Evolutionary conservation across 495 filamentous ascomycete genomes (phyloP).

Genomic region (Xylaria nigripes): DNA sequence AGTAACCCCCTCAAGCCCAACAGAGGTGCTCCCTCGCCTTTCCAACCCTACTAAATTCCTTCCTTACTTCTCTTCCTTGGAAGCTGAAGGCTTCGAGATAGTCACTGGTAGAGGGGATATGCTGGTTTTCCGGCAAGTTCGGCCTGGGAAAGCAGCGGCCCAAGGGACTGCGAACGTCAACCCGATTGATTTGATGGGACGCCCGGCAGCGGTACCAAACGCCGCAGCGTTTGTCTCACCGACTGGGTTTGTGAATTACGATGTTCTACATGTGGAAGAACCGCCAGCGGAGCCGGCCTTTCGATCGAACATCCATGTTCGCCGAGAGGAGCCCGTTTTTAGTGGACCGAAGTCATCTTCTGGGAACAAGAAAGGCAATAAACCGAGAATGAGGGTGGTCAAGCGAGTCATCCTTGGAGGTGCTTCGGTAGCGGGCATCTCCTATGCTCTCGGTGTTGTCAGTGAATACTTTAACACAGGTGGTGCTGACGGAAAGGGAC

Average conservation of each 20-base stretch:
- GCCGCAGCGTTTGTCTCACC: constrained; percentile 48
- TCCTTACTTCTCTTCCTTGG: constrained; percentile 55
- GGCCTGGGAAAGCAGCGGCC: constrained; percentile 16
- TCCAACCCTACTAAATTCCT: constrained; percentile 65
- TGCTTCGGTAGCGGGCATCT: constrained; percentile 50
- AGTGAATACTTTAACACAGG: constrained; percentile 58
- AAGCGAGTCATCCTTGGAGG: constrained; percentile 51
- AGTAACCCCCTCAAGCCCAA: constrained; percentile 40
- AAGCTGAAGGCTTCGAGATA: constrained; percentile 64
- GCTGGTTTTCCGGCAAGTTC: constrained; percentile 60
- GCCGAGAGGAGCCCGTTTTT: constrained; percentile 50
- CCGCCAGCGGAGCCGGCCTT: constrained; percentile 24
- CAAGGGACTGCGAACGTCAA: constrained; percentile 31
- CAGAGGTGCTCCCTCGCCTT: constrained; percentile 58
- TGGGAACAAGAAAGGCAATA: constrained; percentile 21
- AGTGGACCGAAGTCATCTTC: constrained; percentile 33
- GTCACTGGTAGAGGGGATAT: constrained; percentile 61
- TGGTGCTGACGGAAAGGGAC: constrained; percentile 44
- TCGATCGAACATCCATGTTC: constrained; percentile 41
- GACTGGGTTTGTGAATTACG: constrained; percentile 51
- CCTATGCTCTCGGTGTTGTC: constrained; percentile 63
- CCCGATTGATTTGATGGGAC: constrained; percentile 50
- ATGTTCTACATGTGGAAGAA: constrained; percentile 30
- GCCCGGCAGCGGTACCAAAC: constrained; percentile 23
- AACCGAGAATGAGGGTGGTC: constrained; percentile 28